Percentiles rank a stretch among this genome's conserved stretches.
These are phyloP conservation scores for Leccinellum rugosiceps DNA, from an alignment of 768 basidiomycete species.

Conservation along the genomic window DNA sequence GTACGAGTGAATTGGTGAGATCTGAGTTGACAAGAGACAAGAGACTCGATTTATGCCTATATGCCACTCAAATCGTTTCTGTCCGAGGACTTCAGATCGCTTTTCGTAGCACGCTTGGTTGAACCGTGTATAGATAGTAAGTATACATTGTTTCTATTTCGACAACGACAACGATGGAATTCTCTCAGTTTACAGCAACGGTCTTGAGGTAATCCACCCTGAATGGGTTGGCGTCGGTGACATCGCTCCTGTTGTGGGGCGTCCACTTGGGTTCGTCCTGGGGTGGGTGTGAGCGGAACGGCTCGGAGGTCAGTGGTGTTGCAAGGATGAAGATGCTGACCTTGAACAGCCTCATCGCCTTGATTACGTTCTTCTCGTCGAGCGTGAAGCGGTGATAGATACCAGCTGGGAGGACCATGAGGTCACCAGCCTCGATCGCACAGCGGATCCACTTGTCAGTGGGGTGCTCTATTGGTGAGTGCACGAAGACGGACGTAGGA, in stretches of 20 bases:
- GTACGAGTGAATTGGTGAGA: neutral
- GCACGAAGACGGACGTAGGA: neutral
- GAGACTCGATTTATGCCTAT: neutral
- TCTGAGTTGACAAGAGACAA: neutral
- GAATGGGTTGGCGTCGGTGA: constrained; percentile 63
- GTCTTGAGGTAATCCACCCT: constrained; percentile 58
- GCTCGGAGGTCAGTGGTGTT: neutral
- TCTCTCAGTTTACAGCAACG: constrained; percentile 36
- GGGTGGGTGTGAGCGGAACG: neutral
- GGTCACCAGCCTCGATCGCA: constrained; percentile 71
- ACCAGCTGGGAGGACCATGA: constrained; percentile 83
- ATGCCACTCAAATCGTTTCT: neutral
- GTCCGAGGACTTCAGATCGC: neutral
- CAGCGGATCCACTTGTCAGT: constrained; percentile 81
- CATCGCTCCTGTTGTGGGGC: constrained; percentile 61
- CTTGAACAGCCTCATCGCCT: constrained; percentile 83
- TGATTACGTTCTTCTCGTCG: constrained; percentile 69
- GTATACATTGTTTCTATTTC: neutral
- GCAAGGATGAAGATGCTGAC: constrained; percentile 33
- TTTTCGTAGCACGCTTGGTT: neutral
- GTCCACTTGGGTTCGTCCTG: constrained; percentile 94
- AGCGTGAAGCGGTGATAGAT: constrained; percentile 96
- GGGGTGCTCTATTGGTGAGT: constrained; percentile 49
- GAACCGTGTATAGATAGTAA: neutral
- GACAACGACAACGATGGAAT: neutral